Base-by-base conservation (phyloP, 805 yeast genomes). In the Zygosaccharomyces lentus region DNA sequence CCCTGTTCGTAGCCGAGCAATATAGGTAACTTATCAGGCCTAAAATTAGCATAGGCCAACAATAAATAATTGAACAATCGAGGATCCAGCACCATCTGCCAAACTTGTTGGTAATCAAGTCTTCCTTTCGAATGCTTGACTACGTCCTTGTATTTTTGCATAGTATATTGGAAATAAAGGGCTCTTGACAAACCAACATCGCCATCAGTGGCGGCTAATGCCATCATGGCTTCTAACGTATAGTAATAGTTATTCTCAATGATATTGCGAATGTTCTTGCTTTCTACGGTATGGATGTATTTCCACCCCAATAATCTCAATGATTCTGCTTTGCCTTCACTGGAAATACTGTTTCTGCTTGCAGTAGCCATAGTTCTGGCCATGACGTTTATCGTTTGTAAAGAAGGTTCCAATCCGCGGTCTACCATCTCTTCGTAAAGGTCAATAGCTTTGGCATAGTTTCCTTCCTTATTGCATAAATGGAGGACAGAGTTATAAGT, bases 171-270 rank as follows among this genome's bases (percentile, higher is more conserved):
- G 46, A 69, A 65, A 63, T 76, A 84, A 29, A 85, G 61, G 0
- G 91, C 87, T 54, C 98, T 73, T 1, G 87, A 72, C 36, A 87
- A 69, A 5, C 79, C 70, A 15, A 85, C 65, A 61, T 90, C 96
- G 0, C 95, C 93, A 57, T 89, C 89, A 48, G 73, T 72, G 0
- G 88, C 83, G n/a, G 93, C 79, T 38, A 91, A 66, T 50, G 82
- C 76, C 68, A 91, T 72, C 80, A 91, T 81, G 12, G 80, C 74
- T 50, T 82, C 84, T 59, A 59, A 41, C 10, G 58, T 52, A 29
- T 41, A 43, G 25, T 48, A 46, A 6, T 43, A 41, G n/a, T 41
- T 40, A 4, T 34, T 30, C 24, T 47, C 50, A 8, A 34, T 26
- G 6, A 45, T 47, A 27, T 47, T 46, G 10, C 34, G 63, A 45